A percentile compares a stretch with the other conserved stretches of the same genome.
These are phyloP conservation scores for Tarenaya hassleriana DNA, from an alignment of 345 rosid species.

Conservation along the genomic window DNA sequence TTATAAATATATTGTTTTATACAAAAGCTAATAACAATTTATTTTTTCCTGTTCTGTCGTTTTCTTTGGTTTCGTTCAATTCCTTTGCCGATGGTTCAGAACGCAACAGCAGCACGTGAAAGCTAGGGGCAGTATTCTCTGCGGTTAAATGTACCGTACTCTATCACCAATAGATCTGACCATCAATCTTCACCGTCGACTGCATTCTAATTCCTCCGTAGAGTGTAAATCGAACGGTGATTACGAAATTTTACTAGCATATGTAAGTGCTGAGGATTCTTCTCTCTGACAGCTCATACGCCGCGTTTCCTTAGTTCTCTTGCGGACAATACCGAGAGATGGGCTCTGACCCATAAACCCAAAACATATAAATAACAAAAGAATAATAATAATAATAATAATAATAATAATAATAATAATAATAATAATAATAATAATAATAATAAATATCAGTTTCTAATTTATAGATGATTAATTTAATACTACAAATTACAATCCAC, in stretches of 20 bases:
- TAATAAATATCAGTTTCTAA: no score
- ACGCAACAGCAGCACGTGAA: constrained; percentile 20
- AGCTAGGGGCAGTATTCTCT: constrained; percentile 12
- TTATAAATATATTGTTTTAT: no score
- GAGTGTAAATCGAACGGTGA: constrained; percentile 4
- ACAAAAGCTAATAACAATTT: no score
- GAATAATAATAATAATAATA: no score
- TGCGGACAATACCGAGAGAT: constrained; percentile 33
- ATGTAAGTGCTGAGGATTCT: constrained; percentile 13
- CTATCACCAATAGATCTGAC: not conserved
- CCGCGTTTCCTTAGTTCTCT: constrained; percentile 31
- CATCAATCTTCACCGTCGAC: constrained; percentile 16
- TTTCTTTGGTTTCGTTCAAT: no score
- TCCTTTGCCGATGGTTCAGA: no score
- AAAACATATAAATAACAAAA: no score
- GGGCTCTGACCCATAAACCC: constrained; percentile 26
- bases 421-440: no score
- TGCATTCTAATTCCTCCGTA: constrained; percentile 9
- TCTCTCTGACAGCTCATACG: constrained; percentile 26
- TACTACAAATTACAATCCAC: no score
- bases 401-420: no score
- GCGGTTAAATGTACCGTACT: constrained; percentile 15
- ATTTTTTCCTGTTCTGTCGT: no score
- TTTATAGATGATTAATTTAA: no score
- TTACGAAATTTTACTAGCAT: not conserved